Evolutionary conservation across 2,329 filamentous ascomycete species (phyloP), one percentile per base, ranked within the genome.

Genomic region (Trichoderma koningii): DNA sequence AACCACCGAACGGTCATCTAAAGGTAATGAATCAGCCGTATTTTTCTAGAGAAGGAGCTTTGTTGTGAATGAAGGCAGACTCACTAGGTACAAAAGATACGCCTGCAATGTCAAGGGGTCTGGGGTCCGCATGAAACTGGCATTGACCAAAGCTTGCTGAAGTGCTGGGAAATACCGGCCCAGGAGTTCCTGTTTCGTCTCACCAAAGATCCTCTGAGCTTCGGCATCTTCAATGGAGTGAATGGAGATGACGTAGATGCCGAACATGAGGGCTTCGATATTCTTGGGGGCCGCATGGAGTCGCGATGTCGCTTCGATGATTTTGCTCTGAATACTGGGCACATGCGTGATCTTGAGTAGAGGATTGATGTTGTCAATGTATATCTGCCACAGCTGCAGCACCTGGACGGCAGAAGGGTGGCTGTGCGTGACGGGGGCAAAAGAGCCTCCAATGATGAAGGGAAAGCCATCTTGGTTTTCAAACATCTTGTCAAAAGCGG

Each of bases 341-440:
- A 85, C 83, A 71, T 91, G 89, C 0, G 86, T 88, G 64, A 91
- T 80, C 71, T 90, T 91, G 53, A 90, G 79, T 6, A 92, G 73
- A 0, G 88, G 87, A 69, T 91, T 87, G 69, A 91, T 85, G 70
- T 90, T 90, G 68, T 87, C 84, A 48, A 91, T 81, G 71, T 89
- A 91, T 17, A 85, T 81, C 74, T 90, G 87, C 88, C 89, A 91
- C 19, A 89, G 78, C 68, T 85, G 82, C 66, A 88, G 83, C 61
- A 87, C 87, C 65, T 87, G 84, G 21, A 87, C 82, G 26, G 83
- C 77, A 1, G 82, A 73, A 10, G 86, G 86, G 67, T 87, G 85
- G 17, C 78, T 73, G 55, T 78, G 76, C 3, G 81, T 80, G 55
- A 85, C 76, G 55, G 76, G 77, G 19, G 76, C 72, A 17, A 73